These are phyloP conservation scores for Termitomyces sp. DNA, from an alignment of 768 basidiomycete species.

Conservation along the genomic window DNA sequence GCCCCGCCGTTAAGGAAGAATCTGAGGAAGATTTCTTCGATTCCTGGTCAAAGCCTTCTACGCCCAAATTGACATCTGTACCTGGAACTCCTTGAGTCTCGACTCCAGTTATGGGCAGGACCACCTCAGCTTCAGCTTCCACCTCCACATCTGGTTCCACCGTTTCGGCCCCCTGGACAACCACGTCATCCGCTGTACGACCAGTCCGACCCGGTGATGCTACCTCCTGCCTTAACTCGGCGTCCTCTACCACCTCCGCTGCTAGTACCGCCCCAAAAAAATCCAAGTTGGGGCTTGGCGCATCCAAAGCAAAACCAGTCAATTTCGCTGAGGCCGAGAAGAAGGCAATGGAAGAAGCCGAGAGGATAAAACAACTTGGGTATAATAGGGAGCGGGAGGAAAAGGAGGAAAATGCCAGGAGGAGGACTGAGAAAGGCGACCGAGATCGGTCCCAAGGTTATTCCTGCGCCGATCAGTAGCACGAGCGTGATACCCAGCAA, in stretches of 20 bases:
- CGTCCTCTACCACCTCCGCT: slow-evolving; percentile 20
- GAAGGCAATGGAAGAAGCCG: slow-evolving; percentile 87
- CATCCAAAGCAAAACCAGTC: slow-evolving; percentile 80
- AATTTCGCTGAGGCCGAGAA: slow-evolving; percentile 95
- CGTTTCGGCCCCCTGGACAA: slow-evolving; percentile 44
- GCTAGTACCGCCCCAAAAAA: slow-evolving; percentile 43
- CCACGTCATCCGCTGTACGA: slow-evolving; percentile 59
- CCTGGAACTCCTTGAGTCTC: slow-evolving; percentile 45
- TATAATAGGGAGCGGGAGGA: slow-evolving; percentile 86
- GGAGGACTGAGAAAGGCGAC: slow-evolving; percentile 36
- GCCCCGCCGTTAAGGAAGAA: slow-evolving; percentile 34
- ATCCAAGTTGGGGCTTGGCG: slow-evolving; percentile 77
- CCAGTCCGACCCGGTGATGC: slow-evolving; percentile 32
- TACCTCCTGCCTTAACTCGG: slow-evolving; percentile 33
- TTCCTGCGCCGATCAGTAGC: slow-evolving; percentile 16
- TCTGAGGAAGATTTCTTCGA: slow-evolving; percentile 94
- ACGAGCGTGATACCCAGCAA: slow-evolving; percentile 13
- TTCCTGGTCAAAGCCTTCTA: slow-evolving; percentile 87
- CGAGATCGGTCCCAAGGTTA: slow-evolving; percentile 31
- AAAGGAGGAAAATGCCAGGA: slow-evolving; percentile 68
- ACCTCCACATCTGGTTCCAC: slow-evolving; percentile 25
- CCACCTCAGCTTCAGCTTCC: slow-evolving; percentile 31
- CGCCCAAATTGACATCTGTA: slow-evolving; percentile 42
- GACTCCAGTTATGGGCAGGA: slow-evolving; percentile 53
- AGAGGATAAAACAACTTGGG: slow-evolving; percentile 85